Conservation (phyloP, 1,139 yeast genomes). For the Blastobotrys illinoisensis region DNA sequence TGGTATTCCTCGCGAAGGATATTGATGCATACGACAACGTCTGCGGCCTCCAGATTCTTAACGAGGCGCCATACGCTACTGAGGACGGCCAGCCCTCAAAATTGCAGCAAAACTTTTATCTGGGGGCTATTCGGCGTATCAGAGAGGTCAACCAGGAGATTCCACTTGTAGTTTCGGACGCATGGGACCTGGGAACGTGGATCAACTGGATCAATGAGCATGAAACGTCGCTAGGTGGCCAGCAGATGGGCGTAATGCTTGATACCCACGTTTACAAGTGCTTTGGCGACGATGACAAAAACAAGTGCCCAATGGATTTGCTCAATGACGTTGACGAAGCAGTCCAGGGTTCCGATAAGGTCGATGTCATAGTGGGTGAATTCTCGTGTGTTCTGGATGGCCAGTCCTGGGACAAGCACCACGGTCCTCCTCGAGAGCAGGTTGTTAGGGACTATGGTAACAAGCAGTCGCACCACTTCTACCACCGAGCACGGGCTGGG, state of each 20-base stretch:
- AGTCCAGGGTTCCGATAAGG: slow-evolving; percentile 28
- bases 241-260: slow-evolving; percentile 54
- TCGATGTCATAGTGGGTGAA: slow-evolving; percentile 79
- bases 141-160: slow-evolving; percentile 49
- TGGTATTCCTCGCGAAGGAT: slow-evolving; percentile 61
- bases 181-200: slow-evolving; percentile 89
- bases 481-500: slow-evolving; percentile 57
- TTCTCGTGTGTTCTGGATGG: slow-evolving; percentile 84
- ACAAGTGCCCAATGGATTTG: slow-evolving; percentile 58
- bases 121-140: slow-evolving; percentile 59
- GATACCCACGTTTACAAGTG: slow-evolving; percentile 88
- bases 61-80: slow-evolving; percentile 67
- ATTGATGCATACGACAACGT: slow-evolving; percentile 57
- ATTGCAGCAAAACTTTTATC: slow-evolving; percentile 57
- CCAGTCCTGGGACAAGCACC: slow-evolving; percentile 57
- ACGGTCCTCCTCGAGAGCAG: slow-evolving; percentile 37
- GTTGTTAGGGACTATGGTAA: slow-evolving; percentile 41
- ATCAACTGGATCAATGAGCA: slow-evolving; percentile 55
- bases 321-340: slow-evolving; percentile 51
- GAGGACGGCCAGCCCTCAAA: slow-evolving; percentile 35
- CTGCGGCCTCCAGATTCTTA: slow-evolving; percentile 76
- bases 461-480: slow-evolving; percentile 42
- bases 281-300: slow-evolving; percentile 68
- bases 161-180: slow-evolving; percentile 83
- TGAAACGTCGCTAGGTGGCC: slow-evolving; percentile 24